Conservation (phyloP, 2,329 filamentous ascomycete genomes). For the Penicillium sp. region DNA sequence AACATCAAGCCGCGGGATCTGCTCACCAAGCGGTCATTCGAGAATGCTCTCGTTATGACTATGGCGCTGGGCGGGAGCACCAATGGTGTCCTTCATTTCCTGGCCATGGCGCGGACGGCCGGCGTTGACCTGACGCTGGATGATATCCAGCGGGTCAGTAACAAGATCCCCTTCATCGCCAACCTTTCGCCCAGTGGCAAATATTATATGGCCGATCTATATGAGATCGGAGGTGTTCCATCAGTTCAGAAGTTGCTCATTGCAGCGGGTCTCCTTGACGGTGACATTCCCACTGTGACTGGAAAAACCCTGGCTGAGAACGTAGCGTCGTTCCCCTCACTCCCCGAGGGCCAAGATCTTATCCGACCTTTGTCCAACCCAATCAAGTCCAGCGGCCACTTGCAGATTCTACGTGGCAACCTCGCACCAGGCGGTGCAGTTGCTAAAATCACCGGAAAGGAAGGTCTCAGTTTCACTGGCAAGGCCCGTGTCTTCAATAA, state of each 20-base stretch:
- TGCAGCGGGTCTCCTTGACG: slow-evolving; percentile 70
- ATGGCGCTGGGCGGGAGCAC: slow-evolving; percentile 90
- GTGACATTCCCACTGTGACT: slow-evolving; percentile 74
- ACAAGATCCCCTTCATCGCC: slow-evolving; percentile 81
- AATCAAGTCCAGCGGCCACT: slow-evolving; percentile 80
- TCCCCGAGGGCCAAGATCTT: slow-evolving; percentile 75
- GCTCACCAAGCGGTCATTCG: slow-evolving; percentile 73
- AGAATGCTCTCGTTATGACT: slow-evolving; percentile 84
- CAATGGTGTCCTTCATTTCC: slow-evolving; percentile 82
- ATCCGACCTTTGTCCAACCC: slow-evolving; percentile 77
- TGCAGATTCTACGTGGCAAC: slow-evolving; percentile 84
- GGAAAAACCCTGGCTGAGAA: slow-evolving; percentile 81
- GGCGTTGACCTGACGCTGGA: slow-evolving; percentile 73
- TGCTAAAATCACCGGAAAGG: slow-evolving; percentile 95
- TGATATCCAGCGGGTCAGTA: slow-evolving; percentile 74
- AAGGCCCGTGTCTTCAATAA: slow-evolving; percentile 82
- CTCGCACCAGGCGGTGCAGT: slow-evolving; percentile 85
- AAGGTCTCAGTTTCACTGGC: slow-evolving; percentile 77
- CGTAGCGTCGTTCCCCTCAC: slow-evolving; percentile 68
- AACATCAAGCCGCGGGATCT: slow-evolving; percentile 78
- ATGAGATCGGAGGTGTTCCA: slow-evolving; percentile 78
- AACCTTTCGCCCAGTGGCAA: slow-evolving; percentile 79
- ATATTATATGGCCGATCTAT: slow-evolving; percentile 85
- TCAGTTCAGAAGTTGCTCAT: slow-evolving; percentile 82
- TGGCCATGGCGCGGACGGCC: slow-evolving; percentile 85